Base-by-base conservation (phyloP, 306 rosid genomes). In the Dicorynia guianensis region DNA sequence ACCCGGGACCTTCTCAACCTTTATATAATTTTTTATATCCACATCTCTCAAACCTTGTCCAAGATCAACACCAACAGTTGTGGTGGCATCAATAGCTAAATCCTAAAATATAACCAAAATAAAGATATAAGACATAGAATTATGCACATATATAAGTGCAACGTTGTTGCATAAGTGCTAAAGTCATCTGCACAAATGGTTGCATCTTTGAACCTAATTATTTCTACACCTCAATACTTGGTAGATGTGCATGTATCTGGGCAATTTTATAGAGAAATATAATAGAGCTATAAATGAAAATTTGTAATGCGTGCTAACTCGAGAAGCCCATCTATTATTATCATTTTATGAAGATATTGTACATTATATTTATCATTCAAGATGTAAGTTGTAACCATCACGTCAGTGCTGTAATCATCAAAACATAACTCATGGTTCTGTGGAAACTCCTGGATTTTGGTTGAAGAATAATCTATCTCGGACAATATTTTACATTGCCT, bases 1-100 rank as follows among this genome's bases (percentile, higher is more conserved):
- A 72, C 98, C 98, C 66, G 98, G 98, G 60, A 93, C 80, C 83
- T 93, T 93, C 92, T 93, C 98, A 83, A 93, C 96, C 82, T 87
- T 93, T 35, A 93, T 93, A 82, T 93, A 93, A 86, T 93, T 93
- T 76, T 93, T 93, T 53, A 93, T 91, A 69, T 93, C 98, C 19
- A 93, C 98, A 79, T 91, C 98, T 8, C 97, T 91, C 77, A 93
- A 67, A 63, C 98, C 98, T 77, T 87, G 92, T 78, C 98, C 97
- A 79, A 91, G 87, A 67, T 93, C 97, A 73, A 93, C 97, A 54
- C 97, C 97, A 4, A 91, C 93, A 61, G 86, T 91, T 80, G 91
- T 65, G 72, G 98, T 93, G 59, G 98, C 98, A 75, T 91, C 98
- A 80, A 93, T 90, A 38, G 98, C 98, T 71, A 93, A 73, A 82